phyloP scores from a whole-genome alignment of 768 basidiomycete genomes.

The Tricholoma sp. region DNA sequence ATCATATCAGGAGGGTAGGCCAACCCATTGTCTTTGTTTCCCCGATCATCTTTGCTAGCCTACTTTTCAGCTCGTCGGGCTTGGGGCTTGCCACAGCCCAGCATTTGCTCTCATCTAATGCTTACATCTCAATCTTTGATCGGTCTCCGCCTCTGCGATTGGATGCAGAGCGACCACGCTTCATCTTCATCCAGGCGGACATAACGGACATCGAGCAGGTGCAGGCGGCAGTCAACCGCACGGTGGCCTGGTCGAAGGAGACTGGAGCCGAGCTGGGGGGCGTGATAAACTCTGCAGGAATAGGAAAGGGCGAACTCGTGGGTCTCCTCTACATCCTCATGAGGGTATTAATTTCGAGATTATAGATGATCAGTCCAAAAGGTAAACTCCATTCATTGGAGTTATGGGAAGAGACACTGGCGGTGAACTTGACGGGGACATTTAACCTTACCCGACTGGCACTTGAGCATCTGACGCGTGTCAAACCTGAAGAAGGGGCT shows the following conservation, averaged over 20 bases:
- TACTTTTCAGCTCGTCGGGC: constrained; percentile 42
- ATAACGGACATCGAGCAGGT: constrained; percentile 33
- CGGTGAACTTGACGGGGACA: constrained; percentile 52
- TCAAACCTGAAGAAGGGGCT: constrained; percentile 36
- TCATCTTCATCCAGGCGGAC: constrained; percentile 38
- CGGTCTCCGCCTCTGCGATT: constrained; percentile 30
- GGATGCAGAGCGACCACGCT: constrained; percentile 7
- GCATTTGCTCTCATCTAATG: constrained; percentile 37
- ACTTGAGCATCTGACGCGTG: constrained; percentile 43
- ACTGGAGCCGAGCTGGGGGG: constrained; percentile 48
- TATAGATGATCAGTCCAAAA: constrained; percentile 42
- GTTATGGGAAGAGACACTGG: constrained; percentile 47
- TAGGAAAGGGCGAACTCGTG: constrained; percentile 27
- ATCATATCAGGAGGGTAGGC: constrained; percentile 54
- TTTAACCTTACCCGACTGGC: constrained; percentile 57
- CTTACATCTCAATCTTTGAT: constrained; percentile 51
- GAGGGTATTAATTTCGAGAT: constrained; percentile 12
- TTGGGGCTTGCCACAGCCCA: constrained; percentile 50
- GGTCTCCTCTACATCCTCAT: not conserved
- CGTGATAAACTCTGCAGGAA: constrained; percentile 55
- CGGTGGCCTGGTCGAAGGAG: constrained; percentile 34
- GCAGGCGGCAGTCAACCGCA: constrained; percentile 31
- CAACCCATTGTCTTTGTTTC: not conserved
- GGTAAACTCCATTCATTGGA: constrained; percentile 44
- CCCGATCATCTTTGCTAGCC: not conserved